Conservation (phyloP, 2,329 filamentous ascomycete species). For the Pyrenophora graminea region DNA sequence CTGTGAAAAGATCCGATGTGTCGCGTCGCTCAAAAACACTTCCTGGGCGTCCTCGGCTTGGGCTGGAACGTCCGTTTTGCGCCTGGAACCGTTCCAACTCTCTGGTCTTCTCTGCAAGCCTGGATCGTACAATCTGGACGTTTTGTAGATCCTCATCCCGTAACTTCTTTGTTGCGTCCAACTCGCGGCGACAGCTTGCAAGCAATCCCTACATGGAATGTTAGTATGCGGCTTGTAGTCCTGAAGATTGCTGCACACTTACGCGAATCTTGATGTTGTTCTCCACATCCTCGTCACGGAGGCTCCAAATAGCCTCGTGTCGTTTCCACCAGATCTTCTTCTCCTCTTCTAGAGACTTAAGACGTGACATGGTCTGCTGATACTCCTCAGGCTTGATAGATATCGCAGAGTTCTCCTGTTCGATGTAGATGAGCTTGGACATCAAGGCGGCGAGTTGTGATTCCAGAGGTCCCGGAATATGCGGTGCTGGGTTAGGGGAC, state of each 20-base stretch:
- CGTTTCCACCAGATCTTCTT: conserved; percentile 43
- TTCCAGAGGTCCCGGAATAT: conserved; percentile 42
- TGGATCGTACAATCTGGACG: conserved; percentile 45
- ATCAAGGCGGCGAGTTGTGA: conserved; percentile 44
- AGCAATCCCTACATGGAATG: conserved; percentile 33
- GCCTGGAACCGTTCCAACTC: conserved; percentile 38
- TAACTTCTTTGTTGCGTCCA: conserved; percentile 46
- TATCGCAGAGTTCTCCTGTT: conserved; percentile 39
- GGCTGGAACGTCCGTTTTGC: conserved; percentile 29
- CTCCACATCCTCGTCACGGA: conserved; percentile 50
- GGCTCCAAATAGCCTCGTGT: conserved; percentile 48
- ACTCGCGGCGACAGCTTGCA: conserved; percentile 46
- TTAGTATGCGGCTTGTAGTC: conserved; percentile 3
- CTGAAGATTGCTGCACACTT: conserved; percentile 1
- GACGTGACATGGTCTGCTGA: conserved; percentile 31
- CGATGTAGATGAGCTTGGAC: conserved; percentile 45
- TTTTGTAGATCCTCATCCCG: conserved; percentile 51
- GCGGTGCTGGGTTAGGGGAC: conserved; percentile 25
- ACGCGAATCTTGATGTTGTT: conserved; percentile 51
- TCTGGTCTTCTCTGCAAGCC: conserved; percentile 48
- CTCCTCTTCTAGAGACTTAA: conserved; percentile 45
- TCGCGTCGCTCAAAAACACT: conserved; percentile 42
- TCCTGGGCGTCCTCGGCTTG: conserved; percentile 32
- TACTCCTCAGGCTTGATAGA: conserved; percentile 48
- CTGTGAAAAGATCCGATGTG: conserved; percentile 49